Evolutionary conservation across 176 grass and related monocot species (phyloP), one percentile per base, ranked within the genome.

Genomic region (Eragrostis nindensis): DNA sequence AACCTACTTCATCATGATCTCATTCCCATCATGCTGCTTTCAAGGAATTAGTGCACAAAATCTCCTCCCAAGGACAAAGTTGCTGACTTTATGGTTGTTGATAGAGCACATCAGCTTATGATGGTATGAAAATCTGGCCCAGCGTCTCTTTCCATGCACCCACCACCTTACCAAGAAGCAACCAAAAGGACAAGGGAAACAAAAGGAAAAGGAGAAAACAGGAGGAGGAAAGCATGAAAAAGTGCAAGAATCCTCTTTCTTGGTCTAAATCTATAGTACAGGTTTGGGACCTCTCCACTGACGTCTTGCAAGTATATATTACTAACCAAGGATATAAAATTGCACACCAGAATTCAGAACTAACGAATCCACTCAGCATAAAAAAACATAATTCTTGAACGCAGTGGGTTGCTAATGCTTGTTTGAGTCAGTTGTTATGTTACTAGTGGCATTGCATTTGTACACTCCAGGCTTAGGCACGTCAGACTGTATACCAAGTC

Each of bases 121-220:
- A 84, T 75, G 43, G 27, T 17, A 41, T 71, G 57, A 64, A 76
- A 67, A 79, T 74, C 30, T 62, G 43, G 69, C 71, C 82, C 46
- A 21, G 47, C 16, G 72, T 81, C 77, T 29, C 72, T 89, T 81
- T 85, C 87, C 82, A 85, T 81, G 87, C 77, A 89, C 72, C 87
- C 78, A 89, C 82, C 71, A 71, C 65, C 52, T 47, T 41, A 81
- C 65, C 71, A 81, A 56, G 47, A 77, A 66, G 78, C 83, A 82
- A 85, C 82, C 60, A 81, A 76, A 85, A 85, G 46, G 77, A 71
- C 56, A 66, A 21, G 27, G 10, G 49, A 59, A 70, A 41, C 62
- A 13, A 76, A 44, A 50, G 46, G 39, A 64, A 75, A 74, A 8
- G 60, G 11, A 38, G 84, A 60, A 22, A 79, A 42, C 75, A 75